Conservation (phyloP, 805 yeast species). For the Yarrowia hollandica region DNA sequence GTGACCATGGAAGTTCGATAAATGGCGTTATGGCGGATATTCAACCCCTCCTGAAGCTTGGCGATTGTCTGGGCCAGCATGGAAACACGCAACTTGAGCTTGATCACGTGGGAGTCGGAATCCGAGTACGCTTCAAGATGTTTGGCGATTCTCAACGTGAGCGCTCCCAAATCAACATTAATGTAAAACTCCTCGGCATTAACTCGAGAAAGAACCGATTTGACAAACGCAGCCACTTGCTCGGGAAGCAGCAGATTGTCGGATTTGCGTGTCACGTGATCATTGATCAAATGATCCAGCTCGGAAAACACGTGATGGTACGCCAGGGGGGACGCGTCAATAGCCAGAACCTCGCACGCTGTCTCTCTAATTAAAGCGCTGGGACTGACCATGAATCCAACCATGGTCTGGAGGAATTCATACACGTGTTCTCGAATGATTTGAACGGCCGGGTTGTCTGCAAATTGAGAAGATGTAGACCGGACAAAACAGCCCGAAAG, state of each 20-base stretch:
- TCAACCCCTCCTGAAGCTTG: slow-evolving; percentile 35
- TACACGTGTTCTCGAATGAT: slow-evolving; percentile 56
- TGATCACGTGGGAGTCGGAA: slow-evolving; percentile 30
- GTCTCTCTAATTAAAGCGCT: slow-evolving; percentile 60
- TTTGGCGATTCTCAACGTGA: slow-evolving; percentile 34
- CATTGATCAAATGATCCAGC: slow-evolving; percentile 40
- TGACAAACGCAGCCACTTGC: slow-evolving; percentile 35
- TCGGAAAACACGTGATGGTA: slow-evolving; percentile 50
- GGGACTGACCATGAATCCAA: slow-evolving; percentile 45
- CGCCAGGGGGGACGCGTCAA: slow-evolving; percentile 63
- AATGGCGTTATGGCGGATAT: slow-evolving; percentile 33
- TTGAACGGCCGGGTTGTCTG: slow-evolving; percentile 23
- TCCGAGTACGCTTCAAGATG: slow-evolving; percentile 30
- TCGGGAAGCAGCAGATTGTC: slow-evolving; percentile 14
- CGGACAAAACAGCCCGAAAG: slow-evolving; percentile 42
- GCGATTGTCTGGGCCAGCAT: slow-evolving; percentile 36
- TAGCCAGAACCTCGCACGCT: slow-evolving; percentile 67
- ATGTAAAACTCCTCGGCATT: slow-evolving; percentile 36
- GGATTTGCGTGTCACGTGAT: slow-evolving; percentile 7
- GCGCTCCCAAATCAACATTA: slow-evolving; percentile 34
- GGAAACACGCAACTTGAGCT: slow-evolving; percentile 34
- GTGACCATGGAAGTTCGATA: slow-evolving; percentile 35
- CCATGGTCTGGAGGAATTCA: slow-evolving; percentile 39
- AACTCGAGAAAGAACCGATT: slow-evolving; percentile 34
- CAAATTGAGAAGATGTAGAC: slow-evolving; percentile 30